Evolutionary conservation across 73 alveolate species (phyloP).

Genomic region (Paramecium sonneborni): DNA sequence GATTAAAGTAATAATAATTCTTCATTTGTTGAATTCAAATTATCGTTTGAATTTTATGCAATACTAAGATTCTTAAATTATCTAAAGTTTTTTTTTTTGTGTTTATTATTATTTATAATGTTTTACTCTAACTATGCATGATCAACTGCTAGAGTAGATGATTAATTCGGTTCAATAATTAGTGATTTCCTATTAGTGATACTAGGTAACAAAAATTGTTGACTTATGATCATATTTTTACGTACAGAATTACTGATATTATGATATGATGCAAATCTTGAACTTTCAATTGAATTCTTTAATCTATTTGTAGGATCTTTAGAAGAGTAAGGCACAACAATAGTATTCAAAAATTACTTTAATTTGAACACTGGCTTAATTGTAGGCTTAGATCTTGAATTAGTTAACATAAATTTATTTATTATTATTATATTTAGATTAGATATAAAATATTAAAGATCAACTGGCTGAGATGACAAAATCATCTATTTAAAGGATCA

Average conservation of each 20-base stretch:
- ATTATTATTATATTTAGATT: background rate
- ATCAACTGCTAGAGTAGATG: background rate
- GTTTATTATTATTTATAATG: background rate
- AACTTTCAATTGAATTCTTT: background rate
- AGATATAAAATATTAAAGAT: background rate
- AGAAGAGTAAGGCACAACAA: background rate
- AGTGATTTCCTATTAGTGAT: background rate
- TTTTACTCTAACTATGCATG: background rate
- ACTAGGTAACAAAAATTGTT: background rate
- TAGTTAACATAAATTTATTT: background rate
- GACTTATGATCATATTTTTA: background rate
- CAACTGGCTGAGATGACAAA: slow-evolving; percentile 78
- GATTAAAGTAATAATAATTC: background rate
- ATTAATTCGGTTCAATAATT: background rate
- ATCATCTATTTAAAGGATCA: slow-evolving; percentile 99
- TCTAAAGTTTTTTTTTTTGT: background rate
- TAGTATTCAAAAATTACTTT: background rate
- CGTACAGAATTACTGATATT: slow-evolving; percentile 23
- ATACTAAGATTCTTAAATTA: background rate
- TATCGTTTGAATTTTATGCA: background rate
- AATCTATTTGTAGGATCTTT: background rate
- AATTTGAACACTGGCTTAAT: background rate
- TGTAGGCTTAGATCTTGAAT: background rate
- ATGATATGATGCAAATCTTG: background rate
- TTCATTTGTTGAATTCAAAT: background rate